Evolutionary conservation across 2,329 filamentous ascomycete genomes (phyloP), one percentile per base, ranked within the genome.

Genomic region (Colletotrichum liriopes): DNA sequence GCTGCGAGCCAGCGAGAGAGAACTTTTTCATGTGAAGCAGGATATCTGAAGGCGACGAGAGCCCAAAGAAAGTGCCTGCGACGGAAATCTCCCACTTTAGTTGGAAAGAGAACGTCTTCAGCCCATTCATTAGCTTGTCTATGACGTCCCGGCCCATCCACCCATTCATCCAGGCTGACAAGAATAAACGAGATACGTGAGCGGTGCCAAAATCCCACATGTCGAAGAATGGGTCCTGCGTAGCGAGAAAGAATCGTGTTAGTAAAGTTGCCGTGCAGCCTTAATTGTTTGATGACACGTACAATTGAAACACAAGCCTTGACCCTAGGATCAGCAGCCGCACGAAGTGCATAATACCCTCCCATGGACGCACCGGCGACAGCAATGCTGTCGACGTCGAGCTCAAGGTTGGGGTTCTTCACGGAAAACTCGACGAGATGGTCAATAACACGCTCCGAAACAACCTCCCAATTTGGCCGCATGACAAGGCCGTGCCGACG

Each of bases 341-440:
- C 82, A 0, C 86, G 82, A 8, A 88, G 78, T 1, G 85, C 83
- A 59, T 82, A 83, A 73, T 87, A 87, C 0, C 82, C 86, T 2
- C 86, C 85, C 73, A 86, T 77, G 2, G 82, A 82, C 0, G 80
- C 78, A 0, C 85, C 85, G 1, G 75, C 65, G 23, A 86, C 66
- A 0, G 81, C 82, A 20, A 87, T 76, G 11, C 77, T 75, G 1
- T 77, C 74, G 0, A 81, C 51, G 63, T 87, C 84, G 0, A 86
- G 77, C 0, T 81, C 71, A 0, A 76, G 61, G 0, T 80, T 75
- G 0, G 77, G 74, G 7, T 76, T 54, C 16, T 61, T 20, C 1
- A 32, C 43, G 0, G 76, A 67, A 4, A 77, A 43, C 11, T 68
- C 60, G 9, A 70, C 26, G 39, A 83, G 75, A 43, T 77, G 75